phyloP scores from a whole-genome alignment of 1,284 basidiomycete genomes.

The Coniferiporia sulphurascens region DNA sequence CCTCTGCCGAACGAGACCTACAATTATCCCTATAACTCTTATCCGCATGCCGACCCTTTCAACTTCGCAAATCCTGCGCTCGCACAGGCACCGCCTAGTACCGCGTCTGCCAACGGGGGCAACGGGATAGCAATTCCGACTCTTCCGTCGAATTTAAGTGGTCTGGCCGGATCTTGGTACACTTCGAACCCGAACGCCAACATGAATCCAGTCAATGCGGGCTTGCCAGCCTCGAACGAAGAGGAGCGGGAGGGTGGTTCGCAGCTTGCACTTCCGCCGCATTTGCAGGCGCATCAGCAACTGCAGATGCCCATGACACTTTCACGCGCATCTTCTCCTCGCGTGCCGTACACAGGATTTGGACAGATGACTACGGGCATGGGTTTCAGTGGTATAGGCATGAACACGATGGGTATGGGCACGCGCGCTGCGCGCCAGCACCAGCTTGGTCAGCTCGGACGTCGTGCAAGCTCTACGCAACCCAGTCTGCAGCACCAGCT shows the following conservation, averaged over 20 bases:
- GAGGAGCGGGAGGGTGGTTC: neutral
- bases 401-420: constrained; percentile 9
- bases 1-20: constrained; percentile 44
- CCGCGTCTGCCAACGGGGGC: neutral
- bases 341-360: neutral
- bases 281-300: neutral
- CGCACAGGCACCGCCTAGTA: neutral
- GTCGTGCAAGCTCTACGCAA: constrained; percentile 17
- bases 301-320: constrained; percentile 1
- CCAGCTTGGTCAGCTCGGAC: constrained; percentile 17
- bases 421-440: constrained; percentile 12
- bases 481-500: constrained; percentile 15
- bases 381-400: constrained; percentile 1
- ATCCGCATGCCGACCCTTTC: constrained; percentile 10
- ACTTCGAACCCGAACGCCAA: neutral
- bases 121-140: constrained; percentile 29
- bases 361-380: constrained; percentile 2
- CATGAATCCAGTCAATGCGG: neutral
- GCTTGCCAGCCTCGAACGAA: neutral
- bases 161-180: constrained; percentile 2
- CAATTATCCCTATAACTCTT: constrained; percentile 25
- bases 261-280: neutral
- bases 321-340: constrained; percentile 8
- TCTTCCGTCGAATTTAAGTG: constrained; percentile 27
- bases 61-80: constrained; percentile 18